These are phyloP conservation scores for Hymenoscyphus occultus DNA, from an alignment of 2,329 filamentous ascomycete species.

Conservation along the genomic window DNA sequence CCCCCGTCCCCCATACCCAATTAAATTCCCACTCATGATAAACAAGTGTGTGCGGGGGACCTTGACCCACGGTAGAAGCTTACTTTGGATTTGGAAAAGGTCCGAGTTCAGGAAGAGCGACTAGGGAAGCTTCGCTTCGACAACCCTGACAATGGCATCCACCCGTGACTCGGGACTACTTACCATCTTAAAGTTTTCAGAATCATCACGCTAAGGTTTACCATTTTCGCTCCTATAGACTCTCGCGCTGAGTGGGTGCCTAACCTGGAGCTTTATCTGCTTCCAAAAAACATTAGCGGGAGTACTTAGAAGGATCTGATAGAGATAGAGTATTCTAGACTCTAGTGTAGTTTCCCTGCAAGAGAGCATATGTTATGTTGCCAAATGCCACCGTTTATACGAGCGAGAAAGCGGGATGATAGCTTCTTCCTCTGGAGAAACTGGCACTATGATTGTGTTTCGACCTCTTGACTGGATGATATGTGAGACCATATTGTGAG, in stretches of 20 bases:
- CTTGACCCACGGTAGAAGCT: neutral
- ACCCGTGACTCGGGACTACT: neutral
- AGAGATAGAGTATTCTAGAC: too few relatives aligned
- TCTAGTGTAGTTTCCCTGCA: neutral
- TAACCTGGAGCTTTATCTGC: too few relatives aligned
- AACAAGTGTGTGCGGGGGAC: conserved; percentile 2
- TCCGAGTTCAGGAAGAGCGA: neutral
- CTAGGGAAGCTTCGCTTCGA: neutral
- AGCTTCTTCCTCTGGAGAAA: neutral
- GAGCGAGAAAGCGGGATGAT: neutral
- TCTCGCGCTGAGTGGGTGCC: too few relatives aligned
- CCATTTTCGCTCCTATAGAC: too few relatives aligned
- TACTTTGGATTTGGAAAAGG: neutral
- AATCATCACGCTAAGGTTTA: neutral
- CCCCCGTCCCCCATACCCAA: conserved; percentile 4
- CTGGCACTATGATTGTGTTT: neutral
- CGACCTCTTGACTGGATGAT: neutral
- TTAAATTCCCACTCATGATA: conserved; percentile 1
- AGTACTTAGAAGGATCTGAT: too few relatives aligned
- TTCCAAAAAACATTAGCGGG: too few relatives aligned
- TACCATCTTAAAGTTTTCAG: neutral
- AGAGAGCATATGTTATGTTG: neutral
- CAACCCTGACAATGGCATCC: neutral
- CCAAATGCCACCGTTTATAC: neutral
- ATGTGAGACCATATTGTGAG: neutral